Conservation (phyloP, 1,139 yeast species). For the Zygosaccharomyces sapae region DNA sequence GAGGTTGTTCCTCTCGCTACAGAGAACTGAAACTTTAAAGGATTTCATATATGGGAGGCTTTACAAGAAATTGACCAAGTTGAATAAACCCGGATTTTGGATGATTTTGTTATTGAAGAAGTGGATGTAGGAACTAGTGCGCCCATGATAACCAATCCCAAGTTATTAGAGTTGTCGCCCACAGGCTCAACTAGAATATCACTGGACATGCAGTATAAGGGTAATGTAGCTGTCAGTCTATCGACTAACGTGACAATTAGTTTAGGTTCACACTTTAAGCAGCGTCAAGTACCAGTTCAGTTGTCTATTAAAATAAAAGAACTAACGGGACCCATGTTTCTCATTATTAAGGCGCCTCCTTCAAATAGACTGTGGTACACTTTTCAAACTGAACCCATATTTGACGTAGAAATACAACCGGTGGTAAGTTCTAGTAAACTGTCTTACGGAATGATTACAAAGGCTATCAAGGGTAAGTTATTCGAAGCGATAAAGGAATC, state of each 20-base stretch:
- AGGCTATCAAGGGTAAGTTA: constrained; percentile 71
- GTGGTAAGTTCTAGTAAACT: constrained; percentile 79
- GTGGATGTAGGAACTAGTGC: constrained; percentile 77
- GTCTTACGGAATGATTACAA: constrained; percentile 72
- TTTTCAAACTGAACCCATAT: constrained; percentile 71
- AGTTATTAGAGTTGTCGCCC: constrained; percentile 64
- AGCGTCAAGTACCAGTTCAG: constrained; percentile 72
- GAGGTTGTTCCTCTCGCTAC: constrained; percentile 69
- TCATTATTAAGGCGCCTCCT: constrained; percentile 83
- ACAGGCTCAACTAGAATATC: constrained; percentile 73
- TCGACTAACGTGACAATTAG: constrained; percentile 74
- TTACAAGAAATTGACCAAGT: constrained; percentile 66
- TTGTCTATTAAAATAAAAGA: constrained; percentile 66
- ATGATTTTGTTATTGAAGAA: constrained; percentile 69
- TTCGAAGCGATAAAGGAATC: constrained; percentile 77
- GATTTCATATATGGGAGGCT: constrained; percentile 55
- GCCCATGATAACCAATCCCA: constrained; percentile 75
- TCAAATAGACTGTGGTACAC: constrained; percentile 88
- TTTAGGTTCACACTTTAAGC: constrained; percentile 69
- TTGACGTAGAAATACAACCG: constrained; percentile 79
- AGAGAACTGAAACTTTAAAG: constrained; percentile 64
- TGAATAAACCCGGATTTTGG: constrained; percentile 85
- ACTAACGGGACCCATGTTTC: constrained; percentile 67
- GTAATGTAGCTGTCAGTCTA: constrained; percentile 67
- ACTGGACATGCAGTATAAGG: constrained; percentile 62